Base-by-base conservation (phyloP, 768 basidiomycete species). In the Boletus huronensis region DNA sequence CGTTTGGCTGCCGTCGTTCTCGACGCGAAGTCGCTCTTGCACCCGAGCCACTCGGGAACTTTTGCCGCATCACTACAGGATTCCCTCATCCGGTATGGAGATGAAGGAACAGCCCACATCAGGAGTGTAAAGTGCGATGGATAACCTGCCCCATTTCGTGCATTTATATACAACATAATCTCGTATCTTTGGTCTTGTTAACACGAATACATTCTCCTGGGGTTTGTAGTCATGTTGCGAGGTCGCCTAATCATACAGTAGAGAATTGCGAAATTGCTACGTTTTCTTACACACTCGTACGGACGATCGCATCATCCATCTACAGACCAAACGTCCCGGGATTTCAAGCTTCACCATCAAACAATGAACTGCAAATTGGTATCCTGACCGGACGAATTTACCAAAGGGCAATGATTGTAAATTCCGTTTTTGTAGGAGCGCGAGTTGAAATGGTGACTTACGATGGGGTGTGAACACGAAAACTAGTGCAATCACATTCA, bases 1-100 rank as follows among this genome's bases (percentile, higher is more conserved):
- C 72, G 74, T 36, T 67, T 93, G 47, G 82, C 87, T 5, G 87
- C 89, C 4, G 70, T 93, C 40, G 73, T 93, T n/a, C 74, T 93
- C 41, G 77, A 70, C 31, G 41, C 44, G 64, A 42, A 58, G 34
- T 67, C 61, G 3, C 25, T 64, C 54, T 52, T n/a, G 3, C n/a
- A 49, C 10, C 56, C 58, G 10, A 53, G 54, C 28, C 48, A 45
- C 10, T 42, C 60, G 21, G 48, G 53, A 41, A 34, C 56, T 32
- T 57, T 68, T 47, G 64, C 58, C 14, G 48, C 64, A 48, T 61
- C 63, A 19, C 53, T 55, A 19, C 50, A 55, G 3, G 66, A 66
- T 23, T 65, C 58, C 14, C 31, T 45, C 21, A 66, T 88, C 39
- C 75, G 70, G 14, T 88, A 87, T 52, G 87, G 88, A 8, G 84